Evolutionary conservation across 176 grass and related monocot species (phyloP), one percentile per base, ranked within the genome.

Genomic region (Saccharum spontaneum): DNA sequence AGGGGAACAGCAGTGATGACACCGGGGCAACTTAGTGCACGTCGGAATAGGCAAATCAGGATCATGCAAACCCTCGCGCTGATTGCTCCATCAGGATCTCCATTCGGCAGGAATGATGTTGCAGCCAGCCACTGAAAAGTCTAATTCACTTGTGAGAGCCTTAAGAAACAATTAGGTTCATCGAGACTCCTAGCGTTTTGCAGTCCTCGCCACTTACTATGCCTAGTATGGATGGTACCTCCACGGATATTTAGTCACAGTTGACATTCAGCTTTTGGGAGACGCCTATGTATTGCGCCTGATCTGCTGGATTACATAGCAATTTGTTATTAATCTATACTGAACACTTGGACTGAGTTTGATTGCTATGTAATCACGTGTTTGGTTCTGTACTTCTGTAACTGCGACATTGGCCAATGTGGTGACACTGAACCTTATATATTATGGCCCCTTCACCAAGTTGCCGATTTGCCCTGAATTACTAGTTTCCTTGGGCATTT

Each of bases 81-180:
- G 66, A 91, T 99, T 82, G 91, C 92, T 77, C 97, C 94, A 80
- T 50, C 69, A 63, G 97, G 91, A 46, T 94, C 97, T 34, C 93
- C 93, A 73, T 94, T 92, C 40, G 12, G 39, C 39, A 82, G 34
- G 83, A 76, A 80, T 17, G 57, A 48, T 10, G 40, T 82, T 48
- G 74, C 62, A 52, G 82, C 31, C 45, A 40, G 49, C 10, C 15
- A 7, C 33, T 28, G 8, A 76, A 72, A 69, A 36, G 67, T 26
- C 38, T 48, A 36, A 31, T 12, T 85, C 9, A 6, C 31, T 87
- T n/a, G 11, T 31, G 31, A 26, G 18, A 10, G 13, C 38, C 11
- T 52, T 38, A 40, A 69, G 44, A 38, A 36, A 59, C 67, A 30
- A 38, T 55, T 70, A 76, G 72, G 72, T 28, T 60, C 22, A 9